A percentile compares a stretch with the other conserved stretches of the same genome.
Evolutionary conservation across 768 basidiomycete species (phyloP).

Genomic region (Pilatotrama ljubarskyi): DNA sequence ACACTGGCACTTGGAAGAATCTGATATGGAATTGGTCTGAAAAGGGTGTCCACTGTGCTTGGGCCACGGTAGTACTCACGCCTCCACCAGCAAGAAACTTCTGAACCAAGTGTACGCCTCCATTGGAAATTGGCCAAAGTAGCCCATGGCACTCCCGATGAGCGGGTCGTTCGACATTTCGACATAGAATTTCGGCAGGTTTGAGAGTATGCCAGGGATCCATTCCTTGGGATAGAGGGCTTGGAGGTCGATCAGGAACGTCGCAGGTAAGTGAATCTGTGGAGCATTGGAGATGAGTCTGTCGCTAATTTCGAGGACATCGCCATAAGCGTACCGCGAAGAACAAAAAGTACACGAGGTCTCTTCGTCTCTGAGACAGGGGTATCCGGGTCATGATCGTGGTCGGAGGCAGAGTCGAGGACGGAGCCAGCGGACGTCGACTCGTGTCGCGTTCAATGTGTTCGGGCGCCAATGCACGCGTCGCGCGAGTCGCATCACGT

Average conservation of each 20-base stretch:
- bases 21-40: conserved; percentile 32
- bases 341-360: conserved; percentile 70
- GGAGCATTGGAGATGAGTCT: neutral
- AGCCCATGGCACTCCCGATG: conserved; percentile 52
- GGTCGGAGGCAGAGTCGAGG: neutral
- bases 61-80: conserved; percentile 46
- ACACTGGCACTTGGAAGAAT: conserved; percentile 75
- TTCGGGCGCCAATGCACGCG: neutral
- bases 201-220: conserved; percentile 48
- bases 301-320: conserved; percentile 18
- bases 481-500: neutral
- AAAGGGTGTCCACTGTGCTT: neutral
- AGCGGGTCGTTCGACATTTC: conserved; percentile 66
- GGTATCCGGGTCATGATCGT: conserved; percentile 31
- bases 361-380: conserved; percentile 58
- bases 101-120: conserved; percentile 58
- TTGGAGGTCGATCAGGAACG: conserved; percentile 72
- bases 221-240: conserved; percentile 54
- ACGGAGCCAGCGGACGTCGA: neutral
- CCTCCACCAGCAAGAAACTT: conserved; percentile 61
- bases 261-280: conserved; percentile 67
- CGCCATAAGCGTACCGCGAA: conserved; percentile 48
- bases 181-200: conserved; percentile 52
- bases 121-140: conserved; percentile 28
- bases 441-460: neutral